These are phyloP conservation scores for Jamesozyma spencerorum DNA, from an alignment of 805 yeast genomes.

Conservation along the genomic window DNA sequence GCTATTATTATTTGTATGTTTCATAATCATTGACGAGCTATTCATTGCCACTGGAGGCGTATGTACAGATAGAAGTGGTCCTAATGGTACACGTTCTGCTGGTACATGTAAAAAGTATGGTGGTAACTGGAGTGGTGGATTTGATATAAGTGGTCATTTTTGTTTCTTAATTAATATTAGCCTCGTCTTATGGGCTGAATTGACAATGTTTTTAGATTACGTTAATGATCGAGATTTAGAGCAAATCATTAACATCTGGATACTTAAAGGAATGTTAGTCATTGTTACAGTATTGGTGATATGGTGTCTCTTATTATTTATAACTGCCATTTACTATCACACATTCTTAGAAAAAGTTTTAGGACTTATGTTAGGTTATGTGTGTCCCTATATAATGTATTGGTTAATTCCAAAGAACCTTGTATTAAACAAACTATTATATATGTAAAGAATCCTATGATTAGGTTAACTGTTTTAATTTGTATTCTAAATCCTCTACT, in stretches of 20 bases:
- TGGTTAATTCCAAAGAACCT: conserved; percentile 15
- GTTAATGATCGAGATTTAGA: conserved; percentile 9
- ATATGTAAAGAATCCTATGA: background rate
- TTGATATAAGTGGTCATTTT: conserved; percentile 47
- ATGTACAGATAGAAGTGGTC: conserved; percentile 15
- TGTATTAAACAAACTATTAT: conserved; percentile 4
- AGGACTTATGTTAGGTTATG: conserved; percentile 59
- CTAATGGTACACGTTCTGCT: conserved; percentile 21
- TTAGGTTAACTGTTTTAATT: conserved; percentile 10
- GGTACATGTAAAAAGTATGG: conserved; percentile 24
- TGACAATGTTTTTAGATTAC: conserved; percentile 11
- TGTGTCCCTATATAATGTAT: conserved; percentile 42
- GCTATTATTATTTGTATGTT: conserved; percentile 16
- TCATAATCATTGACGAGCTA: conserved; percentile 27
- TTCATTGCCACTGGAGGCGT: conserved; percentile 31
- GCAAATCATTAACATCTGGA: conserved; percentile 1
- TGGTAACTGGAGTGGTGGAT: conserved; percentile 41
- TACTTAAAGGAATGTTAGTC: conserved; percentile 4
- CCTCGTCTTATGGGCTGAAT: conserved; percentile 33
- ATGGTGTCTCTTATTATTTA: conserved; percentile 53
- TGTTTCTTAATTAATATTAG: conserved; percentile 38
- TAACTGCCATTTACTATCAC: conserved; percentile 81
- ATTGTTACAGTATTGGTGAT: conserved; percentile 15
- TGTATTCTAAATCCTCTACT: conserved; percentile 12
- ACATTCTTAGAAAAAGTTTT: conserved; percentile 61